These are phyloP conservation scores for Ceratopteris richardii DNA, from an alignment of 75 land plant species.

Conservation along the genomic window DNA sequence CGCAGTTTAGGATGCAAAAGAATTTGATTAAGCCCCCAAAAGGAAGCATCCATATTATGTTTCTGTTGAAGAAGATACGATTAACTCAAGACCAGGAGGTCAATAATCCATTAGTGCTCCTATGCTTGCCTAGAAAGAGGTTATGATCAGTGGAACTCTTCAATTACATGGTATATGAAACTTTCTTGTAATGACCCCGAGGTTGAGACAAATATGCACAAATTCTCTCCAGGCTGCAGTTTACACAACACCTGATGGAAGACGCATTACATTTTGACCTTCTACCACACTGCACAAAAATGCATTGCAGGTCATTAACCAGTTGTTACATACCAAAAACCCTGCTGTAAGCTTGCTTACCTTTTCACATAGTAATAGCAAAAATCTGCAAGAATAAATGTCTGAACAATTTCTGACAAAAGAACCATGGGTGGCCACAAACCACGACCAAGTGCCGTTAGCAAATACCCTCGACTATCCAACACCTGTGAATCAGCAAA, in stretches of 20 bases:
- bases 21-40: too few species aligned
- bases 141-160: too few species aligned
- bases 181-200: too few species aligned
- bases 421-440: conserved; percentile 11
- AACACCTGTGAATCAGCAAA: background rate
- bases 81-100: too few species aligned
- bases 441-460: conserved; percentile 3
- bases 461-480: conserved; percentile 8
- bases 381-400: conserved; percentile 16
- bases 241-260: conserved; percentile 84
- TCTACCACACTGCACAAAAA: conserved; percentile 56
- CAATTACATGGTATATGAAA: too few species aligned
- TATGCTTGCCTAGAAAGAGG: too few species aligned
- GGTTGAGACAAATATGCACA: too few species aligned
- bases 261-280: conserved; percentile 79
- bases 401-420: conserved; percentile 15
- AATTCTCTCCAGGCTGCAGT: too few species aligned
- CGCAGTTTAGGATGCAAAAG: too few species aligned
- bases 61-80: too few species aligned
- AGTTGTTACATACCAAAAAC: background rate
- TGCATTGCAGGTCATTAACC: background rate
- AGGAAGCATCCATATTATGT: too few species aligned
- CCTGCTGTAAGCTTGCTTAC: background rate
- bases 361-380: conserved; percentile 25
- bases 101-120: too few species aligned